Base-by-base conservation (phyloP, 1,284 basidiomycete genomes). In the Ganoderma leucocontextum region DNA sequence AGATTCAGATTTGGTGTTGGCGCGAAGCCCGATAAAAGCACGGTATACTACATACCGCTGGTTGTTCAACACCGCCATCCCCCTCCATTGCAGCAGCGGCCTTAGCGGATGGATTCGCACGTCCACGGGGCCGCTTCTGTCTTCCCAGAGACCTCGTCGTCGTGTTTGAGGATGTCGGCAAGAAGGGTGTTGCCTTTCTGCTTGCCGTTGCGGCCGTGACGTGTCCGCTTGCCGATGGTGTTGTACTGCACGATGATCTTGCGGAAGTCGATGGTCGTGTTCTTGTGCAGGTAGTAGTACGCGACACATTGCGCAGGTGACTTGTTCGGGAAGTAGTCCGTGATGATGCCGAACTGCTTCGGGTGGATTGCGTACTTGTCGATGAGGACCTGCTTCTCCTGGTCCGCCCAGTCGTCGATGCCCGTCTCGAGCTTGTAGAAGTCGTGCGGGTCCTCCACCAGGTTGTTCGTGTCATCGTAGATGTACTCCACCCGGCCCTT, bases 241-340 rank as follows among this genome's bases (percentile, higher is more conserved):
- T 87, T 89, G 74, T 87, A 87, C 75, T 86, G 86, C 63, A 87
- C 81, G 25, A 95, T 84, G 13, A 91, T 87, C 75, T 91, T 87
- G 66, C 95, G 90, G 82, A 96, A 97, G 80, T 97, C 93, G 77
- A 96, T 91, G 53, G 87, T 80, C 74, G 86, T 87, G 81, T 97
- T 95, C 86, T 99, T 99, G 82, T 96, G 95, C 69, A 97, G 84
- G 81, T 99, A 99, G 81, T 99, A 99, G 81, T 91, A 98, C 61
- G 92, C 87, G 53, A 99, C 95, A 78, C 97, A 98, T 86, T 98
- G 94, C 0, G 90, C 83, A 0, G 94, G 84, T 4, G 94, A 92
- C 85, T 98, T 99, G 85, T 96, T 87, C 1, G 93, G 90, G 22
- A 99, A 81, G 65, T 84, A 88, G 42, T 91, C 88, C 0, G 97